Evolutionary conservation across 768 basidiomycete genomes (phyloP).

Genomic region (Dentipellis sp.): DNA sequence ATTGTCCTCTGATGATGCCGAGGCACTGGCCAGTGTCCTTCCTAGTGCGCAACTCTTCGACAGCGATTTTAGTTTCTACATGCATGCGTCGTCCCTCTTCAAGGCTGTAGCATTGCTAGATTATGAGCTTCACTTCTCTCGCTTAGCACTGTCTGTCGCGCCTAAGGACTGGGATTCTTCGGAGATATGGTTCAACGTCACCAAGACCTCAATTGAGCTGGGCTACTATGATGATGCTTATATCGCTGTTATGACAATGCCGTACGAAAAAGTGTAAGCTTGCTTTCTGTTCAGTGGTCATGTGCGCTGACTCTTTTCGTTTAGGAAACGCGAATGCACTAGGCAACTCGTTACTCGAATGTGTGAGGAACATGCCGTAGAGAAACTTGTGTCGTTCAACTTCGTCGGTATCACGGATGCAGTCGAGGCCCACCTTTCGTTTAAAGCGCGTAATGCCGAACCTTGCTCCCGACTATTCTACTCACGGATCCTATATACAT

Average conservation of each 20-base stretch:
- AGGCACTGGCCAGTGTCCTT: slow-evolving; percentile 52
- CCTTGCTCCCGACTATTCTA: slow-evolving; percentile 80
- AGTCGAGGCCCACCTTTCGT: slow-evolving; percentile 80
- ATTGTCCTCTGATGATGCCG: slow-evolving; percentile 50
- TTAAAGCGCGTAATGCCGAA: slow-evolving; percentile 91
- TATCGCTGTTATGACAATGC: slow-evolving; percentile 60
- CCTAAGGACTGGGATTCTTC: slow-evolving; percentile 43
- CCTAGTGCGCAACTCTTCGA: slow-evolving; percentile 47
- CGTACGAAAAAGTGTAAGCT: slow-evolving; percentile 73
- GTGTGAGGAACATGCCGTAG: slow-evolving; percentile 84
- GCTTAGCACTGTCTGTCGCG: slow-evolving; percentile 70
- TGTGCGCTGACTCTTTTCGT: slow-evolving; percentile 2
- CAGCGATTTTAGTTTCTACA: slow-evolving; percentile 66
- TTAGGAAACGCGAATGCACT: slow-evolving; percentile 75
- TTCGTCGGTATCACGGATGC: slow-evolving; percentile 81
- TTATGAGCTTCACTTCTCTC: slow-evolving; percentile 67
- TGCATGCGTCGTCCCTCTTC: slow-evolving; percentile 71
- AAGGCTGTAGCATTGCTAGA: slow-evolving; percentile 43
- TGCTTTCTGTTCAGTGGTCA: neutral
- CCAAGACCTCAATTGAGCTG: slow-evolving; percentile 65
- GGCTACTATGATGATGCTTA: slow-evolving; percentile 85
- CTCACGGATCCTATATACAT: slow-evolving; percentile 88
- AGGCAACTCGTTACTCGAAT: slow-evolving; percentile 81
- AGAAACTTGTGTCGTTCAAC: slow-evolving; percentile 69
- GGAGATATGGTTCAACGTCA: slow-evolving; percentile 73